Conservation (phyloP, 164 flowering plant genomes). For the Chloranthus sessilifolius region DNA sequence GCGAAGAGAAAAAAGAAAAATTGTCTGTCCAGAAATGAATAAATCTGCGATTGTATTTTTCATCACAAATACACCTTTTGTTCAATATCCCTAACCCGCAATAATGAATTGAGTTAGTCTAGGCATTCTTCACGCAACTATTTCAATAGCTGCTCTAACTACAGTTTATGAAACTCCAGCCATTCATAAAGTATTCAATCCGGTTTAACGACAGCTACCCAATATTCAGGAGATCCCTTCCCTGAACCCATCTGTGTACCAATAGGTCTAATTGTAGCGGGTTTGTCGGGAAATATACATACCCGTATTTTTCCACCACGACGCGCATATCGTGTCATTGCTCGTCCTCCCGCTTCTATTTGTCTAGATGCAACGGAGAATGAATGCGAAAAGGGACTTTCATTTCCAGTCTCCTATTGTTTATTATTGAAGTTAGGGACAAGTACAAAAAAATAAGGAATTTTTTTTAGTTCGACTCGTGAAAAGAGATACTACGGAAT, state of each 20-base stretch:
- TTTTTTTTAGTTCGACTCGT: too few relatives aligned
- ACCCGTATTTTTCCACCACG: slow-evolving; percentile 4
- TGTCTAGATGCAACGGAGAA: slow-evolving; percentile 7
- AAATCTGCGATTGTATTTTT: background rate
- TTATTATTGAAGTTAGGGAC: too few relatives aligned
- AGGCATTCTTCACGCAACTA: slow-evolving; percentile 4
- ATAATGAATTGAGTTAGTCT: slow-evolving; percentile 8
- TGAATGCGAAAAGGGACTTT: too few relatives aligned
- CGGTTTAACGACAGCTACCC: background rate
- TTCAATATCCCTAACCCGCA: background rate
- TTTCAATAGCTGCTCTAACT: slow-evolving; percentile 4
- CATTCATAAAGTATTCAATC: slow-evolving; percentile 8
- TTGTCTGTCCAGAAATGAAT: background rate
- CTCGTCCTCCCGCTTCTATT: slow-evolving; percentile 2
- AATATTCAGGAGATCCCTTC: slow-evolving; percentile 2
- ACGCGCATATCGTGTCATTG: slow-evolving; percentile 6
- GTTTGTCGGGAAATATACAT: background rate
- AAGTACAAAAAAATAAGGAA: too few relatives aligned
- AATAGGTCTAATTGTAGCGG: slow-evolving; percentile 3
- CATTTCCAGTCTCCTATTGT: too few relatives aligned
- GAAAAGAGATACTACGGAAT: too few relatives aligned
- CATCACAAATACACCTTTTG: background rate
- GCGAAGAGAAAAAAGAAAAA: slow-evolving; percentile 1
- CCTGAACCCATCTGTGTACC: background rate
- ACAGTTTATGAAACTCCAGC: slow-evolving; percentile 4